Conservation (phyloP, 2,329 filamentous ascomycete genomes). For the Aspergillus thermomutatus region DNA sequence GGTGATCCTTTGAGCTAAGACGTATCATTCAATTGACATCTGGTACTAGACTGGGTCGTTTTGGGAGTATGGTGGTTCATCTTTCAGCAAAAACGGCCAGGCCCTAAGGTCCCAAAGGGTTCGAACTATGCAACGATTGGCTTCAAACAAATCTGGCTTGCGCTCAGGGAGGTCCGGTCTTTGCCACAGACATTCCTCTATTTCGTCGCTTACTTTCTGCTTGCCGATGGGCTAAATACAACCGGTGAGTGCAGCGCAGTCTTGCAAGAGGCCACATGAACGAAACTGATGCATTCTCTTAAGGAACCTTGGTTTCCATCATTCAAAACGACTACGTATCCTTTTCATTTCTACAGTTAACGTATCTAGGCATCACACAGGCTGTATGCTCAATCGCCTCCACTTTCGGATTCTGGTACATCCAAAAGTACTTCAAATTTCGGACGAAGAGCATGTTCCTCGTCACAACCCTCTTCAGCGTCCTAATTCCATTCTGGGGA, state of each 20-base stretch:
- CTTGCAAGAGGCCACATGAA: not conserved
- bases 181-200: slow-evolving; percentile 43
- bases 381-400: slow-evolving; percentile 37
- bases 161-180: slow-evolving; percentile 35
- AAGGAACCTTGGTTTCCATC: slow-evolving; percentile 36
- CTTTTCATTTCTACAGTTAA: slow-evolving; percentile 42
- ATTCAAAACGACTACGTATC: slow-evolving; percentile 41
- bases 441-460: slow-evolving; percentile 43
- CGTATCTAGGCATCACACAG: slow-evolving; percentile 41
- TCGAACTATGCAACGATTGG: slow-evolving; percentile 41
- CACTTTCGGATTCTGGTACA: slow-evolving; percentile 43
- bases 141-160: slow-evolving; percentile 41
- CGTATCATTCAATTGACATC: not conserved
- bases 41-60: slow-evolving; percentile 37
- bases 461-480: slow-evolving; percentile 40
- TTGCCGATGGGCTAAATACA: slow-evolving; percentile 43
- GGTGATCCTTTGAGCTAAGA: slow-evolving; percentile 4
- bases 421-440: slow-evolving; percentile 41
- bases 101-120: slow-evolving; percentile 38
- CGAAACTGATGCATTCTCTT: not conserved
- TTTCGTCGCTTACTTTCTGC: slow-evolving; percentile 41
- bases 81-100: slow-evolving; percentile 40
- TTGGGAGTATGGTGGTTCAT: slow-evolving; percentile 44
- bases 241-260: slow-evolving; percentile 24
- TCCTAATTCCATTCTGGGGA: slow-evolving; percentile 42